Evolutionary conservation across 345 rosid genomes (phyloP), one percentile per base, ranked within the genome.

Genomic region (Pistacia integerrima): DNA sequence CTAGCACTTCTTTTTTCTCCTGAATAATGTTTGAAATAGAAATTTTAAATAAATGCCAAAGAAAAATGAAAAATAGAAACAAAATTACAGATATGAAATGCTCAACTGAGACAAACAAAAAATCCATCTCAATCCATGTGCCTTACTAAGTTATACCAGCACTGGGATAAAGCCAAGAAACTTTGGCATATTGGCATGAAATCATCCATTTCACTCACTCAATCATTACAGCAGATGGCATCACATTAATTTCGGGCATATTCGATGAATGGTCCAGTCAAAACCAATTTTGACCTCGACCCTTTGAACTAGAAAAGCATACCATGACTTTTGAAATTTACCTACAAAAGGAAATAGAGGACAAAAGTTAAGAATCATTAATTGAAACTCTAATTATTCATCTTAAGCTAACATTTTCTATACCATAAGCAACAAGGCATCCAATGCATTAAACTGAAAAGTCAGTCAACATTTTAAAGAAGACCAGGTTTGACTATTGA

Each of bases 121-220:
- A 9, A 41, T 72, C 58, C 12, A 46, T 60, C 52, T 46, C 11
- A 44, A 35, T 51, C 11, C 58, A 61, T 33, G 28, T 30, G 57
- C 28, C 33, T 44, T 59, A 25, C 38, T 30, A 30, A 30, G 33
- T 30, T 8, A 11, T 28, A 14, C n/a, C 60, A 49, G 13, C 69
- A 73, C 30, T 9, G 33, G 61, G 25, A 49, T 12, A 33, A 62
- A 49, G 76, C 17, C 25, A 35, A 73, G 17, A 56, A 73, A 73
- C 76, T 51, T 17, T 11, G 28, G 17, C 3, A 5, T 49, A 60
- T 30, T 60, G 66, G 46, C 44, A 57, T 44, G 28, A 72, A 12
- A 28, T 20, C 10, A 60, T 46, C 33, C 67, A 59, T 48, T 46
- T 73, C 67, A 25, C 41, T 5, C 36, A 22, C 7, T 0, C 41